These are phyloP conservation scores for Salix brachista DNA, from an alignment of 345 rosid genomes.

Conservation along the genomic window DNA sequence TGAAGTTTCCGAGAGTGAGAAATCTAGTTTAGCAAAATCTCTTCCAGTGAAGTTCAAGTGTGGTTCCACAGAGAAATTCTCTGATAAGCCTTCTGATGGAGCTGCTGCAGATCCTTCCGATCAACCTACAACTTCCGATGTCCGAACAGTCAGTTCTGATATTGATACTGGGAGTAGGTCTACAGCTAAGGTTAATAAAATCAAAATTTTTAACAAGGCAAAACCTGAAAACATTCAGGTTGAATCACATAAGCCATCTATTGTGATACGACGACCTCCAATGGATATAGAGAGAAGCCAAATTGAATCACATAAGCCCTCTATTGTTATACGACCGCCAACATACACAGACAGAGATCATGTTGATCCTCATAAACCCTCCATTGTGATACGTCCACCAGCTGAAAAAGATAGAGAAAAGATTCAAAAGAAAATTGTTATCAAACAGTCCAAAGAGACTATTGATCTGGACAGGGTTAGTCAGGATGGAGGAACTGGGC, in stretches of 20 bases:
- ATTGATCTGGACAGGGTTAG: conserved; percentile 63
- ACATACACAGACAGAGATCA: conserved; percentile 50
- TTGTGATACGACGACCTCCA: conserved; percentile 27
- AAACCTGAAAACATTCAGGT: conserved; percentile 54
- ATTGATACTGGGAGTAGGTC: conserved; percentile 50
- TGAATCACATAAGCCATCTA: conserved; percentile 20
- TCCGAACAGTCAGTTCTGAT: conserved; percentile 15
- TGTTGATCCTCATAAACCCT: conserved; percentile 61
- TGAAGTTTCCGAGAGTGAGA: conserved; percentile 59
- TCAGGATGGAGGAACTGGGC: conserved; percentile 63
- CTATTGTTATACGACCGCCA: conserved; percentile 60
- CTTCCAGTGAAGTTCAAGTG: conserved; percentile 75
- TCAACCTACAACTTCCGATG: conserved; percentile 39
- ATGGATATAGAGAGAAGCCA: conserved; percentile 46
- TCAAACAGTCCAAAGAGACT: conserved; percentile 70
- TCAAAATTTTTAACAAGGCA: conserved; percentile 63
- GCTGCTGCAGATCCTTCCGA: conserved; percentile 52
- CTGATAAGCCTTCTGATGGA: conserved; percentile 49
- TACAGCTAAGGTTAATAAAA: conserved; percentile 54
- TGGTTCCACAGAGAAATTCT: conserved; percentile 43
- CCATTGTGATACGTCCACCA: conserved; percentile 81
- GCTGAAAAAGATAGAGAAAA: conserved; percentile 59
- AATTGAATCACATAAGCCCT: conserved; percentile 50
- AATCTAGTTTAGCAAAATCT: conserved; percentile 43
- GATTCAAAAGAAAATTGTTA: conserved; percentile 67